Base-by-base conservation (phyloP, 257 asterid genomes). In the Solanum etuberosum region DNA sequence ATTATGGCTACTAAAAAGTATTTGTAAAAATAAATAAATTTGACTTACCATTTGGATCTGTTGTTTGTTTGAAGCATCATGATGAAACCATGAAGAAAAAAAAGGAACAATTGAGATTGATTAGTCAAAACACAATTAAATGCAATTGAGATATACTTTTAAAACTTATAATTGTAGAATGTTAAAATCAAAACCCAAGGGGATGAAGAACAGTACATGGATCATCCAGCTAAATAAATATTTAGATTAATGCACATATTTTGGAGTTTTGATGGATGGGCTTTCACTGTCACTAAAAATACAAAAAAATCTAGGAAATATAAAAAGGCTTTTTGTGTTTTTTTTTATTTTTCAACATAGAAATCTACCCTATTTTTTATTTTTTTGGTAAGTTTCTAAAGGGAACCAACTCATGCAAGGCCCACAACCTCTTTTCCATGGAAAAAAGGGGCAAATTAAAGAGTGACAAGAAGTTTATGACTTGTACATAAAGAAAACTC, bases 11-110 rank as follows among this genome's bases (percentile, higher is more conserved):
- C 6, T 20, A 42, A n/a, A 42, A 46, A 12, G 15, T 21, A 15
- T 32, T 48, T 42, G 21, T 16, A 9, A 48, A 43, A 7, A 10
- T 34, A n/a, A 32, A 5, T 12, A 40, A 27, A 12, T 67, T 1
- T 46, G 67, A 78, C 90, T 86, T 82, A 89, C 93, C 93, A 88
- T 91, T 91, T 81, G 93, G 93, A 88, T 91, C 93, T 91, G 86
- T 73, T n/a, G 73, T 57, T 57, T 40, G 27, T 16, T 88, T 87
- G 51, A 21, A 37, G 27, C 18, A 68, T 65, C 82, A 88, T 15
- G 12, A n/a, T 8, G 3, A 35, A 68, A 67, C 32, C 90, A 90
- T 88, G 91, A 40, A 80, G 91, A 40, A 80, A 88, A 20, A 20
- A 77, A 42, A 3, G 12, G 23, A 37, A 73, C 0, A 11, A 12